Percentiles rank a stretch among this genome's conserved stretches.
These are phyloP conservation scores for Annulohypoxylon nitens DNA, from an alignment of 495 filamentous ascomycete species.

Conservation along the genomic window DNA sequence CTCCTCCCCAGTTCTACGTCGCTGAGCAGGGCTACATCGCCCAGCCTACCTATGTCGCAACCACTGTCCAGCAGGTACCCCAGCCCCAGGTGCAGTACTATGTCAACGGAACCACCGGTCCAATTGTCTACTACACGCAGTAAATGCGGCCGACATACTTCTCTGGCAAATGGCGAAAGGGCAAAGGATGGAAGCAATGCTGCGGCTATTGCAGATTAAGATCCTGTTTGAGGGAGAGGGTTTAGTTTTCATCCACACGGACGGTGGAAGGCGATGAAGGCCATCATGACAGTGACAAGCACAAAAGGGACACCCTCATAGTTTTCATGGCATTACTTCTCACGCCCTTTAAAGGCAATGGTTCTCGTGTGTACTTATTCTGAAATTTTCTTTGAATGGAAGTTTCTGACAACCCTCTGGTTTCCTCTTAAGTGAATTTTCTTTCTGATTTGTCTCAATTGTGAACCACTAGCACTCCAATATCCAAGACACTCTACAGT, in stretches of 20 bases:
- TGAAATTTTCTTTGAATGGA: not conserved
- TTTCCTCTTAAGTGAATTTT: not conserved
- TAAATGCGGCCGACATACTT: not conserved
- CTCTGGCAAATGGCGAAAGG: not conserved
- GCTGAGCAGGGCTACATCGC: slow-evolving; percentile 27
- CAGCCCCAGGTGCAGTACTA: slow-evolving; percentile 32
- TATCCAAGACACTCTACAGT: not conserved
- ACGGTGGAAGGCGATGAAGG: no score
- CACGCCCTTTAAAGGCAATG: not conserved
- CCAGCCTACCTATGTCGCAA: slow-evolving; percentile 17
- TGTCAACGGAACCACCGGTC: slow-evolving; percentile 26
- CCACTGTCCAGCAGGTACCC: not conserved
- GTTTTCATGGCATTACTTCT: no score
- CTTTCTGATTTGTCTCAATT: not conserved
- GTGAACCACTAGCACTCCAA: not conserved
- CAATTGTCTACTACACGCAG: slow-evolving; percentile 27
- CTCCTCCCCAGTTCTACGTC: slow-evolving; percentile 28
- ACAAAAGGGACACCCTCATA: no score
- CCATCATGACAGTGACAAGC: no score
- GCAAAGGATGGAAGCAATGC: not conserved
- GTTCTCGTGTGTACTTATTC: not conserved
- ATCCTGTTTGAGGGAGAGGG: not conserved
- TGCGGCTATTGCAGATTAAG: not conserved
- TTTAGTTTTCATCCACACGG: not conserved
- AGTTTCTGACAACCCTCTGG: not conserved